A percentile compares a stretch with the other conserved stretches of the same genome.
Evolutionary conservation across 129 eudicot species (phyloP).

Genomic region (Helianthus annuus): DNA sequence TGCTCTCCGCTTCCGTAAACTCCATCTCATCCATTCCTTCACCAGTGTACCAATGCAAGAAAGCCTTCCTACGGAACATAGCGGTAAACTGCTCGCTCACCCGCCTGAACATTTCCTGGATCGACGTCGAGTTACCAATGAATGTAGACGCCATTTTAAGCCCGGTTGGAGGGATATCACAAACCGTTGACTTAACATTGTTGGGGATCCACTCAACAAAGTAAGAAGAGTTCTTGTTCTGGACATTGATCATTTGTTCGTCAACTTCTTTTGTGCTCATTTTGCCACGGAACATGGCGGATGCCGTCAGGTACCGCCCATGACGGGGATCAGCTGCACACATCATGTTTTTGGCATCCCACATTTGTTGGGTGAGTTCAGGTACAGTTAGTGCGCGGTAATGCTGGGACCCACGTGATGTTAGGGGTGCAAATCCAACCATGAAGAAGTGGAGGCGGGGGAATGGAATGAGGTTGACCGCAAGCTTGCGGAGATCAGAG

Average conservation of each 20-base stretch:
- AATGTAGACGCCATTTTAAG: conserved; percentile 75
- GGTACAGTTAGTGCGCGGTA: conserved; percentile 57
- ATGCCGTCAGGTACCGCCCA: conserved; percentile 58
- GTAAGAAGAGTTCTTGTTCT: conserved; percentile 74
- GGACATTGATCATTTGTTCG: conserved; percentile 71
- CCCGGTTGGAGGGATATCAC: conserved; percentile 76
- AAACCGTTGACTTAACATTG: conserved; percentile 74
- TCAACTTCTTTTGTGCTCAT: conserved; percentile 67
- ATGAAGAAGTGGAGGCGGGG: conserved; percentile 66
- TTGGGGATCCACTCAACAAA: conserved; percentile 75
- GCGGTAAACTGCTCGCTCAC: conserved; percentile 74
- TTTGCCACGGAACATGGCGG: conserved; percentile 69
- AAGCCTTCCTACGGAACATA: conserved; percentile 69
- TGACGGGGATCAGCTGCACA: conserved; percentile 61
- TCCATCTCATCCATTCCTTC: conserved; percentile 81
- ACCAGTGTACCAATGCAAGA: conserved; percentile 78
- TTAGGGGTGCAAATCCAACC: conserved; percentile 60
- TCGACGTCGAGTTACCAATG: conserved; percentile 68
- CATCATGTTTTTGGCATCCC: conserved; percentile 65
- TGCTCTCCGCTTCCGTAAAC: conserved; percentile 80
- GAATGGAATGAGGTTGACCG: conserved; percentile 61
- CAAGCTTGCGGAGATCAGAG: conserved; percentile 64
- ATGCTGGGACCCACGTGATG: conserved; percentile 68
- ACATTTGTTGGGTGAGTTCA: conserved; percentile 58
- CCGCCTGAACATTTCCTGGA: conserved; percentile 62